phyloP scores from a whole-genome alignment of 371 early-diverging fungal species.

The Entomophthora muscae region DNA sequence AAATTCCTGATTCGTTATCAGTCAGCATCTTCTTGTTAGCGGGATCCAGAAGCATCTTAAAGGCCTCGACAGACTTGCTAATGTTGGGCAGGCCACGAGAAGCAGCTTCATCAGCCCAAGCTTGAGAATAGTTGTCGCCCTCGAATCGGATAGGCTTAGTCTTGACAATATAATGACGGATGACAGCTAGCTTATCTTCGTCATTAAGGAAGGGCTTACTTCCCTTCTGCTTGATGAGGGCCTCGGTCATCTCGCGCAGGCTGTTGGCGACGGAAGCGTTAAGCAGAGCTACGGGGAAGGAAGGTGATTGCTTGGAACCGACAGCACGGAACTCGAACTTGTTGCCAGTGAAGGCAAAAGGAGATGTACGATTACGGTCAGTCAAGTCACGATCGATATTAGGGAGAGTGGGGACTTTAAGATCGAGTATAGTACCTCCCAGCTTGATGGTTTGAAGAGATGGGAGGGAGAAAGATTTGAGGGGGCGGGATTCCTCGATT shows the following conservation, averaged over 20 bases:
- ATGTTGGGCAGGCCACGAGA: conserved; percentile 89
- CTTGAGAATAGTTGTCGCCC: conserved; percentile 84
- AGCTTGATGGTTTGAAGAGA: conserved; percentile 77
- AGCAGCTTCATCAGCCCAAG: conserved; percentile 60
- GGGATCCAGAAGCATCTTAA: conserved; percentile 48
- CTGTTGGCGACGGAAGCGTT: conserved; percentile 86
- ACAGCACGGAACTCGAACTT: conserved; percentile 99
- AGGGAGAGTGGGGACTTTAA: conserved; percentile 86
- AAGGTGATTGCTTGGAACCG: conserved; percentile 92
- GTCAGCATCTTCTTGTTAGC: conserved; percentile 57
- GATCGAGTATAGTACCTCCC: conserved; percentile 85
- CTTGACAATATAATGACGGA: conserved; percentile 58
- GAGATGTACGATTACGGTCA: conserved; percentile 97
- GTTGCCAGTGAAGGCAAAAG: conserved; percentile 98
- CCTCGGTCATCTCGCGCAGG: conserved; percentile 48
- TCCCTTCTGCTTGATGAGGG: conserved; percentile 57
- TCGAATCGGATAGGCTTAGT: conserved; percentile 89
- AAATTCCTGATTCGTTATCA: conserved; percentile 51
- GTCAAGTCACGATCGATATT: conserved; percentile 87
- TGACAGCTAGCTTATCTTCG: conserved; percentile 75
- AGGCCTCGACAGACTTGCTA: conserved; percentile 70
- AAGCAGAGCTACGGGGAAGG: conserved; percentile 83
- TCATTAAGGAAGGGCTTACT: conserved; percentile 51
- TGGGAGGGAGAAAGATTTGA: conserved; percentile 63
- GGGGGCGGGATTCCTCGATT: conserved; percentile 68